These are phyloP conservation scores for Cordyceps farinosa DNA, from an alignment of 2,329 filamentous ascomycete genomes.

Conservation along the genomic window DNA sequence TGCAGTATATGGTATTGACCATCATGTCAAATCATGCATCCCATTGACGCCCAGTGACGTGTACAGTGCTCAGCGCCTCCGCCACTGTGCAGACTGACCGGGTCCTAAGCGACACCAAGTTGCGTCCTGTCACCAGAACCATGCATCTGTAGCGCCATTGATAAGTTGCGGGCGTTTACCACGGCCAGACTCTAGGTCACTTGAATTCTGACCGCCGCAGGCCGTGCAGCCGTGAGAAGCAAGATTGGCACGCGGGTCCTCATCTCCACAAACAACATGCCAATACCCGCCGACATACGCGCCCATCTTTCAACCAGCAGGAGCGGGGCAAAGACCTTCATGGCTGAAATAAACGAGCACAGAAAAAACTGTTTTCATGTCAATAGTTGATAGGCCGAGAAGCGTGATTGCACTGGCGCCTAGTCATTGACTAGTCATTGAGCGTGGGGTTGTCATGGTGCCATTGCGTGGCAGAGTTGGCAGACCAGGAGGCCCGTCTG, in stretches of 20 bases:
- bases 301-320: not conserved
- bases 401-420: not conserved
- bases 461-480: not conserved
- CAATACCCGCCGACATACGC: constrained; percentile 15
- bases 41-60: not conserved
- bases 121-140: not conserved
- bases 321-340: not conserved
- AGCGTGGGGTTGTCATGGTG: not conserved
- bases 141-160: not conserved
- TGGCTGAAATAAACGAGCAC: constrained; percentile 4
- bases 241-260: not conserved
- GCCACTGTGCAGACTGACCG: not conserved
- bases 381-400: not conserved
- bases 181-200: not conserved
- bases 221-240: not conserved
- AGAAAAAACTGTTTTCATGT: not conserved
- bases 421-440: too few relatives aligned
- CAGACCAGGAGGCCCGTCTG: not conserved
- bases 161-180: not conserved
- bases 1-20: not conserved
- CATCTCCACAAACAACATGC: constrained; percentile 5
- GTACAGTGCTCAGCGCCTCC: not conserved
- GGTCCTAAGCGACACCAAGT: not conserved
- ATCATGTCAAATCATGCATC: not conserved
- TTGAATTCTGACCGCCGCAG: not conserved